Evolutionary conservation across 352 stramenopile genomes (phyloP), one percentile per base, ranked within the genome.

Genomic region (Phytophthora syringae): DNA sequence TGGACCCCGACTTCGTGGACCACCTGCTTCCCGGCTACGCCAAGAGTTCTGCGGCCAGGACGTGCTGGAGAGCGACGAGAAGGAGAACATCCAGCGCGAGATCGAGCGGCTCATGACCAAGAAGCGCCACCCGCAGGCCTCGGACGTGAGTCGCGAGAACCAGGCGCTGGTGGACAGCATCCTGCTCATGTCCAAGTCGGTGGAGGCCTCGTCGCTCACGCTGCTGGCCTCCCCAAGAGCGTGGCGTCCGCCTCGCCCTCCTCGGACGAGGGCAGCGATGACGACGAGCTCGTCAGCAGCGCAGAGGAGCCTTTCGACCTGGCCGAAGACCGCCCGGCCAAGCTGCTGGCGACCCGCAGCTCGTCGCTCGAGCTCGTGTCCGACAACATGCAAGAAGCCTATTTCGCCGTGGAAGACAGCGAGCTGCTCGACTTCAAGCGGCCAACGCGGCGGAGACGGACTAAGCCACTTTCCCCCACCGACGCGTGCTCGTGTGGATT

Each of bases 1-100:
- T 95, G 50, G 87, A 95, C 70, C 87, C 87, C 37, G 92, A 55
- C 69, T 95, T 95, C 52, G 84, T 95, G 16, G 87, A 95, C 49
- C 87, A 93, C 66, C 66, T 95, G 43, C 72, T 93, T 51, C 87
- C 87, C 0, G 84, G 80, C 24, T 83, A 91, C 52, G 84, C 82
- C 25, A 93, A 92, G 70, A 90, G 60, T 89, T 93, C 57, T 92
- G 84, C 76, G 70, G 76, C 34, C 66, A 56, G n/a, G 70, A 87
- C 53, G 53, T 77, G 57, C 73, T 90, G 50, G 87, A 92, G 55
- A 78, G 75, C 25, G 87, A 93, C 42, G 87, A 95, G 66, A 89
- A 90, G 64, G 84, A 90, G 58, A 80, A 91, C 59, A 93, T 95
- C 52, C 73, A 93, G 56, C 77, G 76, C 28, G 86, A 95, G 70